Conservation (phyloP, 2,329 filamentous ascomycete species). For the Colletotrichum musae region DNA sequence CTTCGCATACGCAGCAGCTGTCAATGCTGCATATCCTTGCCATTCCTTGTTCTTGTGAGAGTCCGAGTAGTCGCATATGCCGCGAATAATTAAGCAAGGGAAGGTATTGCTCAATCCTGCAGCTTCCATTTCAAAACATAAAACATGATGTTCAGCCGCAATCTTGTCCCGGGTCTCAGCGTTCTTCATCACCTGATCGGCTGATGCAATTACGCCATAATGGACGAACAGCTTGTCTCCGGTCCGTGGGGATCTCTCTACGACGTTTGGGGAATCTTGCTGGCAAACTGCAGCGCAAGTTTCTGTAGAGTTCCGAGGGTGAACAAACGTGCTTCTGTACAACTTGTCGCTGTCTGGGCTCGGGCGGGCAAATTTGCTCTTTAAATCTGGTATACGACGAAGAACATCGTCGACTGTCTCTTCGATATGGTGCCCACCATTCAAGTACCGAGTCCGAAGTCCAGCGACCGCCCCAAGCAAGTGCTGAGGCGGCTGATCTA, state of each 20-base stretch:
- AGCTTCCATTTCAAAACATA: constrained; percentile 49
- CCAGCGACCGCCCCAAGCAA: constrained; percentile 36
- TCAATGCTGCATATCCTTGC: constrained; percentile 52
- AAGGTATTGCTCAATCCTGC: constrained; percentile 45
- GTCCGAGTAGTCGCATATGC: constrained; percentile 56
- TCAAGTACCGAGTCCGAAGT: constrained; percentile 5
- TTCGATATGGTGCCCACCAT: too few relatives aligned
- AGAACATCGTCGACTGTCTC: too few relatives aligned
- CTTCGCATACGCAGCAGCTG: constrained; percentile 48
- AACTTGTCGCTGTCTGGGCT: constrained; percentile 48
- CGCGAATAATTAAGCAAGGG: constrained; percentile 52
- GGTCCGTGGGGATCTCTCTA: not conserved
- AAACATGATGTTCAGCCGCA: constrained; percentile 29
- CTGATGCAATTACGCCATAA: constrained; percentile 42
- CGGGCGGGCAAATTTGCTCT: constrained; percentile 54
- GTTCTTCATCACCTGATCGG: constrained; percentile 36
- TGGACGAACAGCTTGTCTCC: constrained; percentile 25
- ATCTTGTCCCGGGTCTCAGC: constrained; percentile 47
- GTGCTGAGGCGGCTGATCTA: accelerated
- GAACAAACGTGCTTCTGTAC: too few relatives aligned
- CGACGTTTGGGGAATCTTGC: not conserved
- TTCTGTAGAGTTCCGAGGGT: too few relatives aligned
- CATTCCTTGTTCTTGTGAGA: constrained; percentile 56
- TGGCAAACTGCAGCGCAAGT: not conserved
- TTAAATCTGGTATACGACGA: constrained; percentile 47